These are phyloP conservation scores for Colletotrichum magnum DNA, from an alignment of 2,329 filamentous ascomycete species.

Conservation along the genomic window DNA sequence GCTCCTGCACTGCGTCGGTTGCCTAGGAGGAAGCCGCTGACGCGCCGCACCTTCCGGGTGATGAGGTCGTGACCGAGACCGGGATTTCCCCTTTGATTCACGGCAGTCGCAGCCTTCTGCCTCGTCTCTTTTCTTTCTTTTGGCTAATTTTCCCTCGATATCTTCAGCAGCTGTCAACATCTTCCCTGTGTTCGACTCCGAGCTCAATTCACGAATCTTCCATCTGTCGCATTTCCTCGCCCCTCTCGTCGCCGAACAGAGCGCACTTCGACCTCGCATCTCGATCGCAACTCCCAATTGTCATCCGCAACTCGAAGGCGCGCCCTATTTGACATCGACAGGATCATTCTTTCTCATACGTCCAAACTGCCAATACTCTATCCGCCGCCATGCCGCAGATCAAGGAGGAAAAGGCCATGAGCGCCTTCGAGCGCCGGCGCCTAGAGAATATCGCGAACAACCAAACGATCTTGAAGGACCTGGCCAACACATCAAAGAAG, in stretches of 20 bases:
- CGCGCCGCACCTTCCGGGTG: conserved; percentile 17
- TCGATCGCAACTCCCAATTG: not conserved
- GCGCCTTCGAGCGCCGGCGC: conserved; percentile 88
- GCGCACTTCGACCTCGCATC: not conserved
- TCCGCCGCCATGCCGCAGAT: conserved; percentile 58
- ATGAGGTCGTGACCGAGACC: not conserved
- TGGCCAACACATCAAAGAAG: conserved; percentile 79
- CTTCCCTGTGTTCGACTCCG: too few relatives aligned
- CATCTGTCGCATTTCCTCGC: too few relatives aligned
- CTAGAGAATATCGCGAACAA: conserved; percentile 91
- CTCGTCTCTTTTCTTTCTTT: too few relatives aligned
- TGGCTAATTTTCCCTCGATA: too few relatives aligned
- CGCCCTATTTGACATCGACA: not conserved
- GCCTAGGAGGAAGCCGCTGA: conserved; percentile 4
- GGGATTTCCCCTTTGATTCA: not conserved
- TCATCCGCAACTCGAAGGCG: too few relatives aligned
- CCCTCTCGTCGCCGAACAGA: too few relatives aligned
- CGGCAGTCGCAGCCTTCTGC: not conserved
- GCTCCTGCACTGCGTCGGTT: conserved; percentile 30
- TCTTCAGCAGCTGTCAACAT: too few relatives aligned
- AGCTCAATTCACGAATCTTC: too few relatives aligned
- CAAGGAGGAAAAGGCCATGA: conserved; percentile 66
- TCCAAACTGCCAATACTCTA: not conserved
- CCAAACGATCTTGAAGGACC: conserved; percentile 82
- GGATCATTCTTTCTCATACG: conserved; percentile 21